Base-by-base conservation (phyloP, 2,329 filamentous ascomycete species). In the Zelopaecilomyces penicillatus region DNA sequence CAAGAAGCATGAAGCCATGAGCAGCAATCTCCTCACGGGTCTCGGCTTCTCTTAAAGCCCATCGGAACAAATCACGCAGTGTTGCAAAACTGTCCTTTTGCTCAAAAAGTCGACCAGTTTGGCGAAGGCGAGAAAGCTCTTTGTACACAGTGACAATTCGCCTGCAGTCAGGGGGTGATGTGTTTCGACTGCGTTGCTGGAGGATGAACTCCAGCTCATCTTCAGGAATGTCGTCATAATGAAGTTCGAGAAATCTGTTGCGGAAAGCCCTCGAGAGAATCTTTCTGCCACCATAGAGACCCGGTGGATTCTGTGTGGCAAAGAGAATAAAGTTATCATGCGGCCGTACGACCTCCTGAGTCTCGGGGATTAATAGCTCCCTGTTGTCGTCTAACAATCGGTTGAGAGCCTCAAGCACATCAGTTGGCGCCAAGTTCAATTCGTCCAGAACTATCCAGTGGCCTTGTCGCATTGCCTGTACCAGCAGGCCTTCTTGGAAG, bases 401-500 rank as follows among this genome's bases (percentile, higher is more conserved):
- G 64, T 99, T 99, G 34, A 99, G 72, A 0, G 93, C 93, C 67
- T 99, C 93, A 0, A 98, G 73, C 26, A 99, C 91, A 68, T 99
- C 93, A 0, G 91, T 97, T 0, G 94, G 93, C 0, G 94, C 94
- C 58, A 99, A 67, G 59, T 99, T 99, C 45, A 99, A 74, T 63
- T 99, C 94, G 59, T 99, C 93, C 1, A 99, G 80, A 19, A 98
- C 91, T 50, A 98, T 95, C 93, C 93, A 99, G 59, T 95, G 87
- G 7, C 93, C 93, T 60, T 94, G 82, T 38, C 91, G 78, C 61
- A 99, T 79, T 4, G 93, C 93, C 61, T 93, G 87, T 1, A 98
- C 91, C 5, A 99, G 73, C 4, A 97, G 75, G 43, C 93, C 93
- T 65, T 99, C 94, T 61, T 95, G 89, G 57, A 96, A 99, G 8